Evolutionary conservation across 116 monocot species (phyloP).

Genomic region (Zostera marina): DNA sequence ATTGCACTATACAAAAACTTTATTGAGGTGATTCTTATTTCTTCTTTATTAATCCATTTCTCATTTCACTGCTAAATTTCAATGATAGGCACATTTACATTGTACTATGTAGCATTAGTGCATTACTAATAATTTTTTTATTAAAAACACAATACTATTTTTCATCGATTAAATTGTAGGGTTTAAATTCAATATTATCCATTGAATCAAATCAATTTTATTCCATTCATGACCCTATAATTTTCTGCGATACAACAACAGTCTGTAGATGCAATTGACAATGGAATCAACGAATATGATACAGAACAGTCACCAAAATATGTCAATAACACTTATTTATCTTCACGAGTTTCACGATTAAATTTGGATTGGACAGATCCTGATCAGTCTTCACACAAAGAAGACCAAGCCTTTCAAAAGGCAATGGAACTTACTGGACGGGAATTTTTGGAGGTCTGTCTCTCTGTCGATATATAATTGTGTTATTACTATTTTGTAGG

Average conservation of each 20-base stretch:
- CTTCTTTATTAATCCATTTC: too few species aligned
- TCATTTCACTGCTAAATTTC: neutral
- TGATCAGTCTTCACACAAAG: constrained; percentile 79
- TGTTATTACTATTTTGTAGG: neutral
- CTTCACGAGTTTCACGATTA: constrained; percentile 66
- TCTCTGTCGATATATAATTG: neutral
- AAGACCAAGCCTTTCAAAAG: constrained; percentile 77
- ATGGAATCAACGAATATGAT: constrained; percentile 83
- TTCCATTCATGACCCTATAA: neutral
- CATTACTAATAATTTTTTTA: too few species aligned
- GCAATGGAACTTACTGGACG: constrained; percentile 76
- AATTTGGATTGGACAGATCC: constrained; percentile 92
- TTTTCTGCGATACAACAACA: constrained; percentile 8
- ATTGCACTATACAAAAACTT: constrained; percentile 85
- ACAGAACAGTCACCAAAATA: constrained; percentile 81
- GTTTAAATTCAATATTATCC: too few species aligned
- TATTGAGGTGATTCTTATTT: constrained; percentile 51
- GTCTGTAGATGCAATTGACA: constrained; percentile 97
- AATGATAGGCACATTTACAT: too few species aligned
- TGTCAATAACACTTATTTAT: constrained; percentile 69
- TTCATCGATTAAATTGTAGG: too few species aligned
- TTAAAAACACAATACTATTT: too few species aligned
- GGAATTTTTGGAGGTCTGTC: constrained; percentile 82
- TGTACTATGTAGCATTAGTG: too few species aligned
- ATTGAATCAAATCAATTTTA: too few species aligned